These are phyloP conservation scores for Fusarium nelsonii DNA, from an alignment of 2,329 filamentous ascomycete species.

Conservation along the genomic window DNA sequence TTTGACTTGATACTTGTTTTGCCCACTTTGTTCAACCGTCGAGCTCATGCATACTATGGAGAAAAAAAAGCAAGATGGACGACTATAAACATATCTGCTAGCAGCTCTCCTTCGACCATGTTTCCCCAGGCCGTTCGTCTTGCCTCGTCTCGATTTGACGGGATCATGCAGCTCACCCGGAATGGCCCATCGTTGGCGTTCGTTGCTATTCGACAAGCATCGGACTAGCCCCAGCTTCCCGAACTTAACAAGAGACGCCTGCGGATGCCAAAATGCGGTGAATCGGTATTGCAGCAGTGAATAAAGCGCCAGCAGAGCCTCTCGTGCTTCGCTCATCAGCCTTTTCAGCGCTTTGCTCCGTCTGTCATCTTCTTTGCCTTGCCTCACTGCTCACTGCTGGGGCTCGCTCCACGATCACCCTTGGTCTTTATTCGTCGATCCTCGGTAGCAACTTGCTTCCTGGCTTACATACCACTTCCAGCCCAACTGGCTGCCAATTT, in stretches of 20 bases:
- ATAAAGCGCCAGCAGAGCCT: conserved; percentile 35
- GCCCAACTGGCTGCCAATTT: conserved; percentile 40
- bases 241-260: conserved; percentile 41
- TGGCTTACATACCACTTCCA: conserved; percentile 37
- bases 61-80: not conserved
- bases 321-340: conserved; percentile 28
- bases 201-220: conserved; percentile 37
- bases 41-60: conserved; percentile 1
- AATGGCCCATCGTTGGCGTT: conserved; percentile 38
- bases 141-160: conserved; percentile 36
- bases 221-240: conserved; percentile 38
- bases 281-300: conserved; percentile 39
- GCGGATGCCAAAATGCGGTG: conserved; percentile 50
- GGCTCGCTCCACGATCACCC: conserved; percentile 26
- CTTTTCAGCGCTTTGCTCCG: conserved; percentile 18
- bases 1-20: not conserved
- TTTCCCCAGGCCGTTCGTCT: conserved; percentile 37
- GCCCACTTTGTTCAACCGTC: not conserved
- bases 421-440: conserved; percentile 40
- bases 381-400: conserved; percentile 22
- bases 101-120: conserved; percentile 10
- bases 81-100: not conserved
- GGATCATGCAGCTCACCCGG: conserved; percentile 45
- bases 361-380: conserved; percentile 23
- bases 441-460: conserved; percentile 37